phyloP scores from a whole-genome alignment of 208 protist species.

The Trypanosomatidae sp. region DNA sequence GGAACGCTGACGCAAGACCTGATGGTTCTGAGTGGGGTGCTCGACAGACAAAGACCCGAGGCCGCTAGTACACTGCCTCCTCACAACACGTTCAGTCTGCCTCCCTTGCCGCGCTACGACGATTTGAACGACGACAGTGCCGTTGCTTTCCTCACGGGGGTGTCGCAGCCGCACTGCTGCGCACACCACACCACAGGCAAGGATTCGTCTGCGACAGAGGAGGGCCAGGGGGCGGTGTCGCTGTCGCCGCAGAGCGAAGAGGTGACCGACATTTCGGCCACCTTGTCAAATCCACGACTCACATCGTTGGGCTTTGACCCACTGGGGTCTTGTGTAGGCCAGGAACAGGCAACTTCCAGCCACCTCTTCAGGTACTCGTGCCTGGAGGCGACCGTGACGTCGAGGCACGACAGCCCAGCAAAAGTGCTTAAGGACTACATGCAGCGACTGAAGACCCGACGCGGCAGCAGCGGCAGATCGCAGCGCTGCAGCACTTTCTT shows the following conservation, averaged over 20 bases:
- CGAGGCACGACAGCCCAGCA: neutral
- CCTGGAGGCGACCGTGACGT: neutral
- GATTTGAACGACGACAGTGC: neutral
- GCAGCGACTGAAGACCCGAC: neutral
- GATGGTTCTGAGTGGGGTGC: neutral
- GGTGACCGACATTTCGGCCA: neutral
- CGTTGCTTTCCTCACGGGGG: neutral
- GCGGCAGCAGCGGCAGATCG: neutral
- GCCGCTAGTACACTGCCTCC: neutral
- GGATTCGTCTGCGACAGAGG: neutral
- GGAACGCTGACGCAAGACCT: neutral
- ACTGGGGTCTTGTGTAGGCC: neutral
- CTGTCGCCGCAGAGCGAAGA: neutral
- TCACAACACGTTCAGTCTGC: constrained; percentile 1
- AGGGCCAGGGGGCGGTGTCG: neutral
- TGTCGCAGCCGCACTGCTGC: constrained; percentile 2
- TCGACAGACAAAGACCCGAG: neutral
- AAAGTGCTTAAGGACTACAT: neutral
- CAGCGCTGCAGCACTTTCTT: neutral
- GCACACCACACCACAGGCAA: neutral
- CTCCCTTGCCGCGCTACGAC: constrained; percentile 1
- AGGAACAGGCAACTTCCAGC: neutral
- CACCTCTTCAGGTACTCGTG: neutral
- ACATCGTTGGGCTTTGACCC: neutral
- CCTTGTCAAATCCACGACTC: neutral